These are phyloP conservation scores for Mycena metata DNA, from an alignment of 768 basidiomycete species.

Conservation along the genomic window DNA sequence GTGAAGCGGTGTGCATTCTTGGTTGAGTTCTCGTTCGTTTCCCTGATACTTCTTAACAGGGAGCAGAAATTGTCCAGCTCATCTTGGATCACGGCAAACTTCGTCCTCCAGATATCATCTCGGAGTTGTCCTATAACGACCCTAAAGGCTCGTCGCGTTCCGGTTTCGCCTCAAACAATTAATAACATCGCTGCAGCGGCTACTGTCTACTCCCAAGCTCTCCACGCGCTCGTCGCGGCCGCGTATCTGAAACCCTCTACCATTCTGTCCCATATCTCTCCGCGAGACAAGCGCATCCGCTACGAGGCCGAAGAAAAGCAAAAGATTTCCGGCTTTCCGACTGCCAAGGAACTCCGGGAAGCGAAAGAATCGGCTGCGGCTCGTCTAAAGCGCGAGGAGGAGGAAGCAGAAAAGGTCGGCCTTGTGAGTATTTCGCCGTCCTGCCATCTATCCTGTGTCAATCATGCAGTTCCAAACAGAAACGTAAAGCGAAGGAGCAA, in stretches of 20 bases:
- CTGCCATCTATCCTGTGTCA: constrained; percentile 34
- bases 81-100: constrained; percentile 91
- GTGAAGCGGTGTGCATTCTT: constrained; percentile 68
- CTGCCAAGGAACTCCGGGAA: constrained; percentile 82
- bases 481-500: constrained; percentile 70
- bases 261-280: constrained; percentile 81
- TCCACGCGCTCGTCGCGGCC: constrained; percentile 78
- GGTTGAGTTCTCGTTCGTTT: neutral
- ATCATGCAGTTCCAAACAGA: constrained; percentile 58
- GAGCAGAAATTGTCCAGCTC: constrained; percentile 78
- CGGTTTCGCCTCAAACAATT: constrained; percentile 1
- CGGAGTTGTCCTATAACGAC: constrained; percentile 64
- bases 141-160: constrained; percentile 58
- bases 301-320: constrained; percentile 85
- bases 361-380: constrained; percentile 76
- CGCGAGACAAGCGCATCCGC: constrained; percentile 82
- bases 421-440: constrained; percentile 63
- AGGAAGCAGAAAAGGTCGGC: constrained; percentile 79
- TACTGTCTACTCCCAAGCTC: constrained; percentile 68
- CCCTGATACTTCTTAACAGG: constrained; percentile 58
- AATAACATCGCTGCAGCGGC: constrained; percentile 40
- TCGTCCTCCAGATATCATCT: constrained; percentile 77
- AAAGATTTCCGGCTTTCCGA: constrained; percentile 82
- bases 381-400: constrained; percentile 76
- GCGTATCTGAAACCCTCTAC: constrained; percentile 88